Conservation (phyloP, 192 early-diverging fungal genomes). For the Rhizophagus sp. region DNA sequence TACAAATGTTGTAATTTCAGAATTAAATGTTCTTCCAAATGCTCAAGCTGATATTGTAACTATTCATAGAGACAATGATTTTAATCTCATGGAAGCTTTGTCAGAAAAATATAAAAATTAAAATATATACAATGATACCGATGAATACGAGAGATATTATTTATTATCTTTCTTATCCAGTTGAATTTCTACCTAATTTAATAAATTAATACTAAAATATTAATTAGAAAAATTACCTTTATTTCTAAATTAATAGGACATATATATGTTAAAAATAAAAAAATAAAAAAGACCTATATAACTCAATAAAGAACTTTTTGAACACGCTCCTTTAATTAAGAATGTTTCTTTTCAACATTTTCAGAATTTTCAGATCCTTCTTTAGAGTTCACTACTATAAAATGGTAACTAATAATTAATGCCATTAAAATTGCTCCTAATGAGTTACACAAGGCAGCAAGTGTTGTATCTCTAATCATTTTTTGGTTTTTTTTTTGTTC, state of each 20-base stretch:
- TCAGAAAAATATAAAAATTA: background rate
- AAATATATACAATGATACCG: background rate
- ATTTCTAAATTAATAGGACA: too few relatives aligned
- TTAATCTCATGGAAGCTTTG: background rate
- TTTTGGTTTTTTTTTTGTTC: background rate
- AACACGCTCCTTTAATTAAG: too few relatives aligned
- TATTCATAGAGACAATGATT: background rate
- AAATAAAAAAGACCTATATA: background rate
- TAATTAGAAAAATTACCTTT: too few relatives aligned
- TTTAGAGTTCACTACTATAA: slow-evolving; percentile 4
- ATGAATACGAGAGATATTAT: background rate
- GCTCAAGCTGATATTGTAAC: slow-evolving; percentile 32
- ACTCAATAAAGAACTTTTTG: background rate
- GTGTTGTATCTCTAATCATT: slow-evolving; percentile 3
- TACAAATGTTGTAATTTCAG: slow-evolving; percentile 72
- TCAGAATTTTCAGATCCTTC: background rate
- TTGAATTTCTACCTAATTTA: too few relatives aligned
- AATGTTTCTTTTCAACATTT: background rate
- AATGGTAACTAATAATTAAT: slow-evolving; percentile 13
- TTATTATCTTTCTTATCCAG: background rate
- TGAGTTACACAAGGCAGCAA: background rate
- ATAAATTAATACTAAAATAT: too few relatives aligned
- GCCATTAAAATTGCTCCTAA: background rate
- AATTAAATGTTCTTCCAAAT: slow-evolving; percentile 50
- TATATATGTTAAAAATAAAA: background rate